These are phyloP conservation scores for Termitomyces heimii DNA, from an alignment of 768 basidiomycete species.

Conservation along the genomic window DNA sequence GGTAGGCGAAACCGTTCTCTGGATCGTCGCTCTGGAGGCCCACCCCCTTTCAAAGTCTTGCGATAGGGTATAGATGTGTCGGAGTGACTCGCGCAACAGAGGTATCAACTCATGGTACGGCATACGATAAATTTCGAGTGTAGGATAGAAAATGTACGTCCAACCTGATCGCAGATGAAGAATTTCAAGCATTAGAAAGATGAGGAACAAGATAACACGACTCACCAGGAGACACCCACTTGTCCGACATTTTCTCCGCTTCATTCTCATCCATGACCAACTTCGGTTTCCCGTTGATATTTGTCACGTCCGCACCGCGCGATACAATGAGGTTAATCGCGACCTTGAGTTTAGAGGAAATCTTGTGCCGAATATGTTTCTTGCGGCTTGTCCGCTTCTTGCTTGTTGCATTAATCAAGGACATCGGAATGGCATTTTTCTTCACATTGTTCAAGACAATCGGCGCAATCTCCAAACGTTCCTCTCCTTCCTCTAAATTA, in stretches of 20 bases:
- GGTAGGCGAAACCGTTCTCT: not conserved
- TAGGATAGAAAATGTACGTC: slow-evolving; percentile 39
- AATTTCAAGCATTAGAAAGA: slow-evolving; percentile 12
- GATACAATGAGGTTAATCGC: slow-evolving; percentile 33
- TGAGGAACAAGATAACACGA: not conserved
- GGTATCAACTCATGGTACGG: slow-evolving; percentile 34
- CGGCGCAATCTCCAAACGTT: slow-evolving; percentile 6
- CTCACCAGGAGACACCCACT: slow-evolving; percentile 29
- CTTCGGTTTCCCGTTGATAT: slow-evolving; percentile 11
- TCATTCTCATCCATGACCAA: slow-evolving; percentile 19
- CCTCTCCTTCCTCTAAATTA: not conserved
- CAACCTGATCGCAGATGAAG: slow-evolving; percentile 25
- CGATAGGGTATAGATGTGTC: slow-evolving; percentile 14
- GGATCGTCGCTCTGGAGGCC: not conserved
- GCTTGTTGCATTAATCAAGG: slow-evolving; percentile 26
- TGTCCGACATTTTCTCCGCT: slow-evolving; percentile 14
- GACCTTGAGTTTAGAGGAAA: slow-evolving; percentile 29
- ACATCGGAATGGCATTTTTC: slow-evolving; percentile 27
- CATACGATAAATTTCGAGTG: slow-evolving; percentile 34
- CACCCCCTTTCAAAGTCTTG: slow-evolving; percentile 16
- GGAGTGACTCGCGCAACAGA: slow-evolving; percentile 25
- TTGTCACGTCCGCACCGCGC: slow-evolving; percentile 29
- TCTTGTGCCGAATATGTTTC: slow-evolving; percentile 23
- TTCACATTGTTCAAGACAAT: slow-evolving; percentile 15
- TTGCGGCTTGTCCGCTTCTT: slow-evolving; percentile 28